Evolutionary conservation across 768 basidiomycete genomes (phyloP).

Genomic region (Termitomyces sp.): DNA sequence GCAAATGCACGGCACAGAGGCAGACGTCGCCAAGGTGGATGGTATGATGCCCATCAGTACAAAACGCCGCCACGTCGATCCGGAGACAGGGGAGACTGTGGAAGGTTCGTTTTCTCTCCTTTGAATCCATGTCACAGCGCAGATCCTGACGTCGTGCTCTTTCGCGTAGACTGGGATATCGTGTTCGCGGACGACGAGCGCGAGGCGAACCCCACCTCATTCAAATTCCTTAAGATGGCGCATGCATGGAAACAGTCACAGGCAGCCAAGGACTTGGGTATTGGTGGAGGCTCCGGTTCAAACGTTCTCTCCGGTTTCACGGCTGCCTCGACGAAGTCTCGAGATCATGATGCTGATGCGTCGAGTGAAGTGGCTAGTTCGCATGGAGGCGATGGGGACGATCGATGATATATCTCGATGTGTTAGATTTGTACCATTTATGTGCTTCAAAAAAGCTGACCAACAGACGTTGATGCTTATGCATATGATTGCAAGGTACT

Average conservation of each 20-base stretch:
- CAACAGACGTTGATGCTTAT: not conserved
- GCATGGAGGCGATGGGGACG: conserved; percentile 11
- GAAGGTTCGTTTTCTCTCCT: conserved; percentile 53
- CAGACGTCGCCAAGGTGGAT: conserved; percentile 78
- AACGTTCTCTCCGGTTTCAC: conserved; percentile 44
- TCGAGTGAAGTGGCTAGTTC: conserved; percentile 14
- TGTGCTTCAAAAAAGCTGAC: not conserved
- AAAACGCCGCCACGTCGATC: conserved; percentile 79
- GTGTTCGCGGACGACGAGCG: conserved; percentile 96
- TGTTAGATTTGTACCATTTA: not conserved
- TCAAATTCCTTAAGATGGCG: conserved; percentile 95
- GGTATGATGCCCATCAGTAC: conserved; percentile 91
- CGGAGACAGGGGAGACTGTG: conserved; percentile 78
- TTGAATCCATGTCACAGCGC: not conserved
- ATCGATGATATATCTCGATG: not conserved
- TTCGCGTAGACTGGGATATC: conserved; percentile 77
- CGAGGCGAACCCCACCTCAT: conserved; percentile 87
- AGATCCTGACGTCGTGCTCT: not conserved
- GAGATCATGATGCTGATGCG: conserved; percentile 5
- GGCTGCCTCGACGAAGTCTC: conserved; percentile 24
- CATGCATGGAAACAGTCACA: conserved; percentile 79
- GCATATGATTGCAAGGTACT: not conserved
- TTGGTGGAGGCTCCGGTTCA: conserved; percentile 23
- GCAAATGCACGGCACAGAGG: conserved; percentile 66
- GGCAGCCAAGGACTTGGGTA: conserved; percentile 30